Base-by-base conservation (phyloP, 2,329 filamentous ascomycete species). In the Xylariaceae sp. region DNA sequence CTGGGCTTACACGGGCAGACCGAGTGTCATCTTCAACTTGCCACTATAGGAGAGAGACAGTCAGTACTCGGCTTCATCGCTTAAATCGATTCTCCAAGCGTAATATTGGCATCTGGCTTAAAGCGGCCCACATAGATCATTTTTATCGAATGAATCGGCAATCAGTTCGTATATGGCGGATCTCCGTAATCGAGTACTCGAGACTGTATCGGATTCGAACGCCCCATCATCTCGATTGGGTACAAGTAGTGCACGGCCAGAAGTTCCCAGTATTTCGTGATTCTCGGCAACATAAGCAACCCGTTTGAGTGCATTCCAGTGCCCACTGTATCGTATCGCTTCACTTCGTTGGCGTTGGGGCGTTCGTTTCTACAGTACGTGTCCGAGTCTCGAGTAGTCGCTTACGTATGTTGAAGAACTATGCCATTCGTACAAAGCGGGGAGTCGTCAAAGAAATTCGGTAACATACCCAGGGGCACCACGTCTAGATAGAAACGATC, bases 11-110 rank as follows among this genome's bases (percentile, higher is more conserved):
- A 96, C 91, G 80, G 94, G 94, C 73, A 99, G 91, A 96, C 90
- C 94, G 80, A 99, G 90, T 78, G 94, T 96, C 94, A 99, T 99
- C 89, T 96, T 97, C 73, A 97, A 89, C 89, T 99, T 99, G 89
- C 95, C 95, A 86, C 94, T 60, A 47, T 54, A 4, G 11, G 40
- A 27, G 40, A 53, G 30, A 47, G 3, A 53, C n/a, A 49, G 52
- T 57, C 30, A 55, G 55, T 51, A 47, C 46, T 53, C 9, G 32
- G 4, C 19, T 27, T 5, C 31, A 42, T 48, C 43, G 43, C 12
- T 6, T 44, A 12, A 44, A 30, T 3, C 31, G 7, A 19, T 37
- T 46, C 2, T 42, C n/a, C 19, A 30, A 3, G 7, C 26, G n/a
- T 27, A 4, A 7, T 12, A 30, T 41, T 26, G 27, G 19, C 19